phyloP scores from a whole-genome alignment of 140 eudicot genomes.

The Ambrosia hybrid region DNA sequence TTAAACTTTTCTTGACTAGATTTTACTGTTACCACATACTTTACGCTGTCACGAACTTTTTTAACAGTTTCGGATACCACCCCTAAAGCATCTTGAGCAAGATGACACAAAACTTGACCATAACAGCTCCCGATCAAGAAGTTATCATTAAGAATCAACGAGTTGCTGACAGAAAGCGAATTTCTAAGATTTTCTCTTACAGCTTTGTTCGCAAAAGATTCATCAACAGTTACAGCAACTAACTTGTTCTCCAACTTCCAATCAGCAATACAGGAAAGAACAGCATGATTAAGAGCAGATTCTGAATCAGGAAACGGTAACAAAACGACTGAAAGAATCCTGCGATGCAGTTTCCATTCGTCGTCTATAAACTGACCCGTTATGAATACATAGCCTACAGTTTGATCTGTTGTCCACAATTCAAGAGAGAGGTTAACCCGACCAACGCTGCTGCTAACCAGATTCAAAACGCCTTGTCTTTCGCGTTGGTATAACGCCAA shows the following conservation, averaged over 20 bases:
- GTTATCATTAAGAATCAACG: conserved; percentile 55
- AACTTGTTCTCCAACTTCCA: conserved; percentile 67
- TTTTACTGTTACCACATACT: conserved; percentile 48
- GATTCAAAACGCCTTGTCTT: conserved; percentile 44
- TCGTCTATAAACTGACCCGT: conserved; percentile 74
- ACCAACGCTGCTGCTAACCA: conserved; percentile 51
- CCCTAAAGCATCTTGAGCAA: conserved; percentile 60
- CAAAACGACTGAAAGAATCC: conserved; percentile 58
- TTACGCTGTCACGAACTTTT: conserved; percentile 77
- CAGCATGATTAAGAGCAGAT: conserved; percentile 55
- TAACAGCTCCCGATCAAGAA: conserved; percentile 62
- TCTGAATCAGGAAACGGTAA: conserved; percentile 72
- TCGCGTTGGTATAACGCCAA: conserved; percentile 43
- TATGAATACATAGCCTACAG: conserved; percentile 50
- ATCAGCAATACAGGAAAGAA: conserved; percentile 54
- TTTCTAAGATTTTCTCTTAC: conserved; percentile 46
- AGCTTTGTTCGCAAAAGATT: conserved; percentile 51
- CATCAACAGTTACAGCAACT: conserved; percentile 67
- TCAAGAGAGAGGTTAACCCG: conserved; percentile 69
- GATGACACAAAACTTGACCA: conserved; percentile 50
- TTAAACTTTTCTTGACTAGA: conserved; percentile 46
- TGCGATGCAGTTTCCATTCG: conserved; percentile 69
- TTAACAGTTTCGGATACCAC: conserved; percentile 36
- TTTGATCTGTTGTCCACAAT: conserved; percentile 63
- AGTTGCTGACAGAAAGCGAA: conserved; percentile 45